Evolutionary conservation across 257 asterid species (phyloP).

Genomic region (Solanum chiquidenum): DNA sequence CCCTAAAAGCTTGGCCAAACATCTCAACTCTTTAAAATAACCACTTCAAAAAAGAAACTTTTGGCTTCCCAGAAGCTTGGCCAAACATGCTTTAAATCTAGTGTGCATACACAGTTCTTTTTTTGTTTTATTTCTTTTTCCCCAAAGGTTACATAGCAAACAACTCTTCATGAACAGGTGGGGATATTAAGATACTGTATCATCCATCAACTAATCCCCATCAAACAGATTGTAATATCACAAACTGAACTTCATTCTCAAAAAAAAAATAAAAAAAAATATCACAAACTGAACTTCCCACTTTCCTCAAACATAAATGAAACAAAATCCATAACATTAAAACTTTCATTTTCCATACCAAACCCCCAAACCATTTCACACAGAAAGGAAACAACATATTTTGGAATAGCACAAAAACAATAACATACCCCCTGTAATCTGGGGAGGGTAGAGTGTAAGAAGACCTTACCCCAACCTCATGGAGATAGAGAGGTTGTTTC

Average conservation of each 20-base stretch:
- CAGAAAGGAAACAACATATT: not conserved
- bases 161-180: not conserved
- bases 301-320: not conserved
- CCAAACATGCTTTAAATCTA: not conserved
- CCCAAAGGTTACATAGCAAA: not conserved
- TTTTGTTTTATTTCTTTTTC: not conserved
- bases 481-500: not conserved
- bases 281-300: not conserved
- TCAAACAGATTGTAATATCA: not conserved
- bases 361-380: not conserved
- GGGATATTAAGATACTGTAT: not conserved
- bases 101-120: not conserved
- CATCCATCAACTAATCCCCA: not conserved
- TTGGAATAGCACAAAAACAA: not conserved
- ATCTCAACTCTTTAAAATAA: not conserved
- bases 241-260: not conserved
- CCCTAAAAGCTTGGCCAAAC: not conserved
- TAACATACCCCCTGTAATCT: not conserved
- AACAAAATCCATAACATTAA: not conserved
- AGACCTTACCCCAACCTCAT: not conserved
- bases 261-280: too few relatives aligned
- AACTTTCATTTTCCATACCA: not conserved
- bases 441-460: not conserved
- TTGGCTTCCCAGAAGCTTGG: not conserved
- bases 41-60: not conserved